A percentile compares a stretch with the other conserved stretches of the same genome.
These are phyloP conservation scores for Ottelia alismoides DNA, from an alignment of 106 monocot species.

Conservation along the genomic window DNA sequence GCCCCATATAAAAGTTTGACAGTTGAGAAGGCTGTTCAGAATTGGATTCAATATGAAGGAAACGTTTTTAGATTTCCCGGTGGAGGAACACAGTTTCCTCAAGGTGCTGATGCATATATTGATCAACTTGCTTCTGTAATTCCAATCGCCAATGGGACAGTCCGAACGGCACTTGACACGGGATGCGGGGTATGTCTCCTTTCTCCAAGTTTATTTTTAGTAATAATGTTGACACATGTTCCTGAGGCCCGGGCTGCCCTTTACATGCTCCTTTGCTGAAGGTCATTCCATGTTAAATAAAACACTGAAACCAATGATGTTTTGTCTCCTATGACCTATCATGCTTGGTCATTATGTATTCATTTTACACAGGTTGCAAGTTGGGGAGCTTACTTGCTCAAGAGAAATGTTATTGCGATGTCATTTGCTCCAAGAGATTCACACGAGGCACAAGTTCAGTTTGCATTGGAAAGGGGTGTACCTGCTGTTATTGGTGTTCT, in stretches of 20 bases:
- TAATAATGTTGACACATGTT: not conserved
- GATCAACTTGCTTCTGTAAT: constrained; percentile 23
- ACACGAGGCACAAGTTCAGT: constrained; percentile 23
- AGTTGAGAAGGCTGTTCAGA: constrained; percentile 23
- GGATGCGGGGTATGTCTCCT: constrained; percentile 18
- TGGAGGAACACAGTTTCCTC: constrained; percentile 23
- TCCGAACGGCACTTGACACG: constrained; percentile 19
- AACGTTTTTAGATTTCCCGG: constrained; percentile 20
- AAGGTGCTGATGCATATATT: constrained; percentile 24
- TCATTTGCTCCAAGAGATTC: constrained; percentile 26
- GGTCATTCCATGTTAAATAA: not conserved
- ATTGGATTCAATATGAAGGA: constrained; percentile 21
- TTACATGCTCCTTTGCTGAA: not conserved
- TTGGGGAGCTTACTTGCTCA: constrained; percentile 22
- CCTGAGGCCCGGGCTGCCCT: not conserved
- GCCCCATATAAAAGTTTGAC: constrained; percentile 19
- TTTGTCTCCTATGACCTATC: not conserved
- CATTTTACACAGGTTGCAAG: constrained; percentile 13
- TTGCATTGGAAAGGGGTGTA: constrained; percentile 23
- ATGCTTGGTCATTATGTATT: not conserved
- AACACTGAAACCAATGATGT: not conserved
- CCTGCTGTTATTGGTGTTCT: constrained; percentile 25
- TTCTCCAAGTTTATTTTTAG: not conserved
- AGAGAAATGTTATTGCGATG: constrained; percentile 18
- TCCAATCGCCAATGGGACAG: constrained; percentile 15